phyloP scores from a whole-genome alignment of 805 yeast species.

The Myxozyma sirexii region DNA sequence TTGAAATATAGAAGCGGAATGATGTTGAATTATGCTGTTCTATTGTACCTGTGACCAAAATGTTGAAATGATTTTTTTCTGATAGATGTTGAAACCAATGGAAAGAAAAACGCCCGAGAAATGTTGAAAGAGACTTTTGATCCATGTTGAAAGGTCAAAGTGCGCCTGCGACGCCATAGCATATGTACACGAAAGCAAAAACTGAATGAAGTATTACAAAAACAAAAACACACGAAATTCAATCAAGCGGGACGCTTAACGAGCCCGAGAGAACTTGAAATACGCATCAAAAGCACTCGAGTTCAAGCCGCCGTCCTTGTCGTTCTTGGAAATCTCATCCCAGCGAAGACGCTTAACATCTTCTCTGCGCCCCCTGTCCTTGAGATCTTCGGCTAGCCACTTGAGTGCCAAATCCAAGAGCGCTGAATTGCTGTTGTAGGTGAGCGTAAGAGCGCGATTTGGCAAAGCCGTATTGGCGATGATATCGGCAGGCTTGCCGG shows the following conservation, averaged over 20 bases:
- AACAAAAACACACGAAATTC: background rate
- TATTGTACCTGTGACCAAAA: background rate
- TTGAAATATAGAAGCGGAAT: background rate
- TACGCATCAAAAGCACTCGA: conserved; percentile 32
- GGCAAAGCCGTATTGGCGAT: conserved; percentile 8
- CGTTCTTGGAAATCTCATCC: conserved; percentile 54
- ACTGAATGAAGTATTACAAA: background rate
- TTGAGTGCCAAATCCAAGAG: conserved; percentile 43
- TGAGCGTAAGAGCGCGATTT: background rate
- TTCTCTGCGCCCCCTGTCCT: conserved; percentile 57
- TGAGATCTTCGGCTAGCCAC: conserved; percentile 48
- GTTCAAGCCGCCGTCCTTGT: conserved; percentile 29
- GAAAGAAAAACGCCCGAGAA: background rate
- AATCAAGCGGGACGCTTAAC: background rate
- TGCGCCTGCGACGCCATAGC: background rate
- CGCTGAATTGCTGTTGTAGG: conserved; percentile 36
- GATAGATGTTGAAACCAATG: background rate
- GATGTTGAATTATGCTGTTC: background rate
- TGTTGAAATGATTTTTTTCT: background rate
- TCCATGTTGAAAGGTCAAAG: conserved; percentile 5
- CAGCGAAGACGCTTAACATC: conserved; percentile 52
- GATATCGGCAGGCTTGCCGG: conserved; percentile 18
- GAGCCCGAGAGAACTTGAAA: conserved; percentile 33
- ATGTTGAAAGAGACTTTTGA: background rate
- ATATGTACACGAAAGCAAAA: background rate